Conservation (phyloP, 352 stramenopile species). For the Phytophthora fragariae region DNA sequence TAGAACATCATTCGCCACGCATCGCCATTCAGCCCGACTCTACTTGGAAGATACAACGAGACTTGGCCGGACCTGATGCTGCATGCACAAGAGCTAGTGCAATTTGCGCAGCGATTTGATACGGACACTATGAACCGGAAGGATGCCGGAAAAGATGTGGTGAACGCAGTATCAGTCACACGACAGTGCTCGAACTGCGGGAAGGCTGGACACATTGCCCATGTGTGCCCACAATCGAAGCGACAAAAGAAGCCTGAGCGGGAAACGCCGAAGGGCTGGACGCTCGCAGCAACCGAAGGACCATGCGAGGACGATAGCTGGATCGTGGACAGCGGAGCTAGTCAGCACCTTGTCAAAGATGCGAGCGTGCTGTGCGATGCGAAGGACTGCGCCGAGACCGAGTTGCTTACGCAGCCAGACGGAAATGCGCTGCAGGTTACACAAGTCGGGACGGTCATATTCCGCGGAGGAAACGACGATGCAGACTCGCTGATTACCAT, state of each 20-base stretch:
- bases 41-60: conserved; percentile 8
- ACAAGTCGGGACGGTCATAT: too few species aligned
- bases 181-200: conserved; percentile 9
- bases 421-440: conserved; percentile 1
- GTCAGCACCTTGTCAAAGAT: not conserved
- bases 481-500: not conserved
- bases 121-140: not conserved
- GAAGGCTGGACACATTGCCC: not conserved
- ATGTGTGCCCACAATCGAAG: not conserved
- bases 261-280: too few species aligned
- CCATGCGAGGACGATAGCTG: not conserved
- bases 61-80: not conserved
- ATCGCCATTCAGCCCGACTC: conserved; percentile 6
- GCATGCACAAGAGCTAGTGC: conserved; percentile 6
- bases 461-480: not conserved
- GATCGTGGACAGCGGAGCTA: not conserved
- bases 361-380: not conserved
- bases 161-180: conserved; percentile 4
- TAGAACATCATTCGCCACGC: too few species aligned
- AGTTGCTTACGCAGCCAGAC: not conserved
- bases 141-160: conserved; percentile 3
- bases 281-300: too few species aligned
- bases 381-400: not conserved
- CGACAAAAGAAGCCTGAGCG: not conserved
- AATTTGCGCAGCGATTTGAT: conserved; percentile 5